Base-by-base conservation (phyloP, 257 asterid species). In the Primulina tabacum region DNA sequence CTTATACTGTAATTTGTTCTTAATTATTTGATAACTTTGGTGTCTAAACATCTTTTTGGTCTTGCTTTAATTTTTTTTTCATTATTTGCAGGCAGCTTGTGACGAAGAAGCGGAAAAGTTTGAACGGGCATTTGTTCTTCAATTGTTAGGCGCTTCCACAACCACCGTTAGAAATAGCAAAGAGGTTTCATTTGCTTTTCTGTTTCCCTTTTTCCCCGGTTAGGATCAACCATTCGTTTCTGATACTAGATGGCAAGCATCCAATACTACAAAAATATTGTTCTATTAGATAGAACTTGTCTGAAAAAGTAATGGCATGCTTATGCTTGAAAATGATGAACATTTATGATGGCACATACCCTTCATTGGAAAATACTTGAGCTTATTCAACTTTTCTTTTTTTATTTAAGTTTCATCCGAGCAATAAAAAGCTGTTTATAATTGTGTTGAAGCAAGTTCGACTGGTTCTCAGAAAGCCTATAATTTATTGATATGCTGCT, bases 51-150 rank as follows among this genome's bases (percentile, higher is more conserved):
- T 37, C 73, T 52, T 35, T 64, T 62, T 63, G 71, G 60, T 65
- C 67, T 43, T 74, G 75, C 32, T 75, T 72, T 24, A 72, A 61
- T 65, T 69, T 71, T 37, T 37, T 34, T 60, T 43, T 43, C 18
- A 6, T 50, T 50, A 65, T 79, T 69, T 82, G 84, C 90, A 93
- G 98, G 95, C 81, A 37, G 98, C 98, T 65, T 86, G 86, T 58
- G 86, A 89, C 69, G 97, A 89, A 72, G 89, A 68, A 71, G 90
- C 86, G 71, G 95, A 89, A 78, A 88, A 77, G 60, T 79, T 59
- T 79, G 98, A 89, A 82, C 85, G 94, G 71, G 90, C 88, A 65
- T 93, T 93, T 76, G 67, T 89, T 75, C 90, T 93, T 79, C 94
- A 87, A 69, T 83, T 93, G 69, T 82, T 90, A 68, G 80, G 80